Conservation (phyloP, 75 land plant species). For the Cunninghamia lanceolata region DNA sequence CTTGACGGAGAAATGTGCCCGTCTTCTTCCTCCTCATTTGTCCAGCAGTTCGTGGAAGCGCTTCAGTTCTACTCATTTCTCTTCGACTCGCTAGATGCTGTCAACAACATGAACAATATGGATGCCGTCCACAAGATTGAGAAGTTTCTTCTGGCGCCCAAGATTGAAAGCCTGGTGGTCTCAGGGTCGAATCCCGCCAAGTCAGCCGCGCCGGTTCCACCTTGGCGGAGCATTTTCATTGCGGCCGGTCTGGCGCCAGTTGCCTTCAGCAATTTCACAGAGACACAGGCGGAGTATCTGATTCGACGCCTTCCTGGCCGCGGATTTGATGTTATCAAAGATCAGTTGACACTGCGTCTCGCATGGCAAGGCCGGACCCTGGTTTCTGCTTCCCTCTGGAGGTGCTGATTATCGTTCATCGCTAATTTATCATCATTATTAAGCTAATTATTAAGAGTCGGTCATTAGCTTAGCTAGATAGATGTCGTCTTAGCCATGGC, state of each 20-base stretch:
- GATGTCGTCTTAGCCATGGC: conserved; percentile 1
- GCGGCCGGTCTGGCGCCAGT: conserved; percentile 52
- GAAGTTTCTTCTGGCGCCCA: conserved; percentile 49
- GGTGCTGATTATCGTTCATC: conserved; percentile 21
- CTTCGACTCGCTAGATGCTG: conserved; percentile 77
- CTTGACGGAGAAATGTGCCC: conserved; percentile 42
- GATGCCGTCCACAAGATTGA: conserved; percentile 49
- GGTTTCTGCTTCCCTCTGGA: conserved; percentile 87
- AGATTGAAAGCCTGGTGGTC: conserved; percentile 44
- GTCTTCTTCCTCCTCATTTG: conserved; percentile 30
- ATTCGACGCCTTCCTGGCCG: conserved; percentile 34
- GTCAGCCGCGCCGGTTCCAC: conserved; percentile 13
- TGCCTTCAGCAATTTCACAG: conserved; percentile 62
- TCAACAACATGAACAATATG: conserved; percentile 18
- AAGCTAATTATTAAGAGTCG: background rate
- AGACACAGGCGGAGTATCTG: conserved; percentile 77
- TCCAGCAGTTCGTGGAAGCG: conserved; percentile 42
- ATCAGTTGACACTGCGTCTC: conserved; percentile 61
- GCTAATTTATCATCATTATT: background rate
- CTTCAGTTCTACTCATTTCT: conserved; percentile 73
- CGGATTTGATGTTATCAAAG: conserved; percentile 58
- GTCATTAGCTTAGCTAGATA: conserved; percentile 4
- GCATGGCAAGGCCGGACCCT: conserved; percentile 73
- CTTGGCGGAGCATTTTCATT: conserved; percentile 47
- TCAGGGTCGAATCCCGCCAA: conserved; percentile 20